Evolutionary conservation across 805 yeast genomes (phyloP), one percentile per base, ranked within the genome.

Genomic region (Ogataea dorogensis): DNA sequence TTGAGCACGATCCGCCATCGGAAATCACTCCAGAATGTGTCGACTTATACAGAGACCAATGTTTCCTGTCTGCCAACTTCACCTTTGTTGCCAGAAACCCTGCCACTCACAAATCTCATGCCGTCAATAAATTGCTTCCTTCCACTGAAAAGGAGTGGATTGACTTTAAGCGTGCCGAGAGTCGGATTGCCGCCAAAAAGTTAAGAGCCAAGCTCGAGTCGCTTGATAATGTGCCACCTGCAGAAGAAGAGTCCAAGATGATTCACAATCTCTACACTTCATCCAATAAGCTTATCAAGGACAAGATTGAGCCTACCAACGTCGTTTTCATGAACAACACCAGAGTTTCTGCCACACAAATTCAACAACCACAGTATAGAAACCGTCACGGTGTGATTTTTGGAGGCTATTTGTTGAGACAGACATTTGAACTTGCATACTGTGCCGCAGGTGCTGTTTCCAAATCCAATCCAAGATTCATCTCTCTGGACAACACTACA

Each of bases 51-150:
- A 42, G 49, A 7, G 79, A 78, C 17, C 81, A 84, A 31, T 79
- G 86, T 15, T 86, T 89, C 59, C 63, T 89, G 51, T 81, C 87
- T 20, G 96, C 97, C 5, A 86, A 85, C 54, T 89, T 89, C 68
- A 89, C 98, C 0, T 89, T 89, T 64, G 98, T 88, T 21, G 97
- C 97, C 12, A 75, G 98, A 61, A 86, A 89, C 58, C 97, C 97
- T 6, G 77, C 78, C 37, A 86, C 96, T n/a, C 94, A 86, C 59
- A 82, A 76, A 56, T 81, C 96, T 2, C 84, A 86, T 64, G 86
- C 95, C 7, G 83, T 89, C 48, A 89, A 89, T 66, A 73, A 79
- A 45, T 65, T 89, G 29, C 71, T 85, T 31, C 96, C 96, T 20
- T 68, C 79, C 21, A 71, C 79, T 24, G 89, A 82, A 51, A 61